Conservation (phyloP, 768 basidiomycete genomes). For the Sporobolomyces phaffii region DNA sequence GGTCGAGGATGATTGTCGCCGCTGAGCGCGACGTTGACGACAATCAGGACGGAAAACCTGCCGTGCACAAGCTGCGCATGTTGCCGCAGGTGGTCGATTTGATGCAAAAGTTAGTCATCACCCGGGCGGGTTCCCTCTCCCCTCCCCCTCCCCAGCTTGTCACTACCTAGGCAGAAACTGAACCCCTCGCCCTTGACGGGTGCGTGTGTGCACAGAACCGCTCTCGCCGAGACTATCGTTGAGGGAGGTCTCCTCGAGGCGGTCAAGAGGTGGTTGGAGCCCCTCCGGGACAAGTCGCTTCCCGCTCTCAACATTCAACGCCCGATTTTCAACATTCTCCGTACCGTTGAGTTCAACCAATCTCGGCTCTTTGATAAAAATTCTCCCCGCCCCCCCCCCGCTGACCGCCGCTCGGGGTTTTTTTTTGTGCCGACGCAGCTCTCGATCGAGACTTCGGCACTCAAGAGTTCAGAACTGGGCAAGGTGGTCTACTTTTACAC, state of each 20-base stretch:
- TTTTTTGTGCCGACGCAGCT: slow-evolving; percentile 52
- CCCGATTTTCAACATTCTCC: slow-evolving; percentile 74
- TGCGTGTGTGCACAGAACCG: slow-evolving; percentile 54
- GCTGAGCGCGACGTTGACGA: slow-evolving; percentile 75
- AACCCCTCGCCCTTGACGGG: too few species aligned
- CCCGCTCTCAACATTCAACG: slow-evolving; percentile 94
- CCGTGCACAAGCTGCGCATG: slow-evolving; percentile 72
- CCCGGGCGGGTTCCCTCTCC: background rate
- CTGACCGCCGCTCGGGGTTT: too few species aligned
- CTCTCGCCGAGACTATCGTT: slow-evolving; percentile 82
- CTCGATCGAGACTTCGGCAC: slow-evolving; percentile 81
- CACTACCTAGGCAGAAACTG: too few species aligned
- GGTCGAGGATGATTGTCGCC: slow-evolving; percentile 78
- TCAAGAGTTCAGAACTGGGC: slow-evolving; percentile 86
- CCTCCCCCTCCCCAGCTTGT: too few species aligned
- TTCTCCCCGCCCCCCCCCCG: background rate
- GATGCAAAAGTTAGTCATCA: slow-evolving; percentile 79
- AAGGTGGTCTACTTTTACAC: slow-evolving; percentile 91
- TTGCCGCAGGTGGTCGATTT: slow-evolving; percentile 87
- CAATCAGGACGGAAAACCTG: slow-evolving; percentile 73
- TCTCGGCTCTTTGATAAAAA: background rate
- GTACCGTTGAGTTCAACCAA: slow-evolving; percentile 49
- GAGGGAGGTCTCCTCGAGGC: slow-evolving; percentile 91
- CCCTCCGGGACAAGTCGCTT: slow-evolving; percentile 81
- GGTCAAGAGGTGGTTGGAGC: slow-evolving; percentile 85